Base-by-base conservation (phyloP, 352 stramenopile species). In the Globisporangium cystogenes region DNA sequence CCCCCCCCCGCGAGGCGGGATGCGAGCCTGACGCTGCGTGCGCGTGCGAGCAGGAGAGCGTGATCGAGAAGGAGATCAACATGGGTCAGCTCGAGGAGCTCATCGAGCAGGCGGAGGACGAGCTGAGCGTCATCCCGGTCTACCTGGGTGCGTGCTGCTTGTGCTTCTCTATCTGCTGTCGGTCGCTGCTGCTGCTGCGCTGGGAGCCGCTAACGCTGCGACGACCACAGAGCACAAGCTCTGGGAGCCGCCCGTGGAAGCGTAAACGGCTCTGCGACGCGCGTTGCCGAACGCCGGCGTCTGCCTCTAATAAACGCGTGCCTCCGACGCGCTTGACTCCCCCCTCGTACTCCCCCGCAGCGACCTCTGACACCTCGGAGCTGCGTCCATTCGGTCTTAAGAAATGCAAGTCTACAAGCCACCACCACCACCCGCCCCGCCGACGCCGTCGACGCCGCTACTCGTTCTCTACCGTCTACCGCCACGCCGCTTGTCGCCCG, bases 11-110 rank as follows among this genome's bases (percentile, higher is more conserved):
- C n/a, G 18, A 11, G 18, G 6, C 7, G n/a, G 12, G 39, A 43
- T 15, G 18, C n/a, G n/a, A 15, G 18, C 2, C 39, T 44, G 39
- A 24, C n/a, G n/a, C 39, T 24, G 26, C 12, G 16, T 46, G 8
- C 18, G 11, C 35, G 8, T 45, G 24, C 18, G 11, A 35, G 14
- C 41, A 95, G 76, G 85, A 95, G 65, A 61, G 76, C 42, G 66
- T 72, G 29, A 91, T 95, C 65, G 85, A 95, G 64, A 80, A 77
- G 53, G 71, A 75, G 55, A 93, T 95, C 61, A 91, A 90, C 71
- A 93, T 84, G 63, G 85, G 85, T 14, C 85, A 95, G 62, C 67
- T 95, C 37, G 85, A 95, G 58, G 82, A 93, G 62, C 73, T 95
- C 46, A 92, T 95, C 36, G 82, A 91, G 49, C 82, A 95, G 70